A percentile compares a stretch with the other conserved stretches of the same genome.
These are phyloP conservation scores for Populus euphratica DNA, from an alignment of 345 rosid genomes.

Conservation along the genomic window DNA sequence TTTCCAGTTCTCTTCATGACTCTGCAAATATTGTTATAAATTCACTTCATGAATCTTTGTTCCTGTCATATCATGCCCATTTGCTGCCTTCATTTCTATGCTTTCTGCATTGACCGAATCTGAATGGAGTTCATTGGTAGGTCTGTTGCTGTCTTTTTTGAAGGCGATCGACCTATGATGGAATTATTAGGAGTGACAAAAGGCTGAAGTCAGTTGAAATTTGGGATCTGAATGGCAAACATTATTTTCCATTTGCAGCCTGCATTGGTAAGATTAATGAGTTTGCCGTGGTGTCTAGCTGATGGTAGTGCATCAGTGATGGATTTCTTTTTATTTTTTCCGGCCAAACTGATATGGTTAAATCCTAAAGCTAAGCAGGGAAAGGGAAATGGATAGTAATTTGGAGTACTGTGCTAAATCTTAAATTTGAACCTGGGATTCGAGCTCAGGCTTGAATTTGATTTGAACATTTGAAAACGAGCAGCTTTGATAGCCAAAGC, in stretches of 20 bases:
- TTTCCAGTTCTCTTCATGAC: not conserved
- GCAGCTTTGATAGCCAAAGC: not conserved
- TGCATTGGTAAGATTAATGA: not conserved
- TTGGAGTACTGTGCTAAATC: not conserved
- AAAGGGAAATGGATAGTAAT: not conserved
- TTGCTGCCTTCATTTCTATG: not conserved
- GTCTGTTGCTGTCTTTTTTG: not conserved
- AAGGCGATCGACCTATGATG: not conserved
- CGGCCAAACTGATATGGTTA: no score
- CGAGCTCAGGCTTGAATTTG: not conserved
- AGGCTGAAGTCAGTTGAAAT: not conserved
- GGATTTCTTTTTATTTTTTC: no score
- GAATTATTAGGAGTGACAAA: not conserved
- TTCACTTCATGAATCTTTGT: not conserved
- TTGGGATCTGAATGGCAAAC: not conserved
- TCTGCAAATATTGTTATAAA: not conserved
- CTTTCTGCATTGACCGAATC: not conserved
- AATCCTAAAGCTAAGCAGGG: not conserved
- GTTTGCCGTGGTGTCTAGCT: not conserved
- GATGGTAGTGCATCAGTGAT: not conserved
- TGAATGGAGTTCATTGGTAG: not conserved
- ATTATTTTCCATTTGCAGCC: not conserved
- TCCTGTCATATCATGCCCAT: not conserved
- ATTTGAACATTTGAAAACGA: not conserved
- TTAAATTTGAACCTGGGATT: not conserved